Percentiles rank a stretch among this genome's conserved stretches.
phyloP scores from a whole-genome alignment of 768 basidiomycete genomes.

The Tricholoma matsutake region DNA sequence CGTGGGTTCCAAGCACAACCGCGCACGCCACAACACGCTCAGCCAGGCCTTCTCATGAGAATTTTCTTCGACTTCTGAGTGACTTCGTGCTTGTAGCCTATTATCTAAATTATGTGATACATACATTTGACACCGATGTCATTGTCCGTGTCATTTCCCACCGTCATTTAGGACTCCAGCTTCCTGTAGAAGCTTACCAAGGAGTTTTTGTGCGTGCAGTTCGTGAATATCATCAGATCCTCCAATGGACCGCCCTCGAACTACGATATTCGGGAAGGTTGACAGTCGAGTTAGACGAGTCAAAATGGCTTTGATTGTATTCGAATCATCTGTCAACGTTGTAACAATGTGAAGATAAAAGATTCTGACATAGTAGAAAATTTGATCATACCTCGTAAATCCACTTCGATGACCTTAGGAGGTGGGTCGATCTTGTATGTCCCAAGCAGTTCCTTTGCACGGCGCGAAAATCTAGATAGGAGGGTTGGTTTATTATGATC shows the following conservation, averaged over 20 bases:
- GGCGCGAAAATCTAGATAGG: slow-evolving; percentile 50
- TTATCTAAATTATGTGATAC: not conserved
- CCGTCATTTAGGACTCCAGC: slow-evolving; percentile 38
- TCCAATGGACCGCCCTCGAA: slow-evolving; percentile 61
- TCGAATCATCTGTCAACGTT: slow-evolving; percentile 48
- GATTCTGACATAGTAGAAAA: not conserved
- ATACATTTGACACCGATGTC: not conserved
- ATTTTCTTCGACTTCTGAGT: not conserved
- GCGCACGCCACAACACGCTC: too few relatives aligned
- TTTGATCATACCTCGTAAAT: slow-evolving; percentile 51
- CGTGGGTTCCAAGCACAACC: too few relatives aligned
- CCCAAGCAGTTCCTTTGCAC: slow-evolving; percentile 61
- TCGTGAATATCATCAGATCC: slow-evolving; percentile 59
- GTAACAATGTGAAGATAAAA: not conserved
- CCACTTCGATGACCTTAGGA: slow-evolving; percentile 73
- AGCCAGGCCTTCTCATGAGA: not conserved
- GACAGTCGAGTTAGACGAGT: slow-evolving; percentile 59
- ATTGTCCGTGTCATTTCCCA: slow-evolving; percentile 11
- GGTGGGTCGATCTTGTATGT: slow-evolving; percentile 58
- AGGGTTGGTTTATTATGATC: not conserved
- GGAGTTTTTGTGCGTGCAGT: slow-evolving; percentile 46
- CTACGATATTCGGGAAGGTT: slow-evolving; percentile 76
- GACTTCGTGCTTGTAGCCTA: too few relatives aligned
- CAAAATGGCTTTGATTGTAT: slow-evolving; percentile 62
- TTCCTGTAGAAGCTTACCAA: slow-evolving; percentile 44